A percentile compares a stretch with the other conserved stretches of the same genome.
These are phyloP conservation scores for Wickerhamiella domercqiae DNA, from an alignment of 805 yeast species.

Conservation along the genomic window DNA sequence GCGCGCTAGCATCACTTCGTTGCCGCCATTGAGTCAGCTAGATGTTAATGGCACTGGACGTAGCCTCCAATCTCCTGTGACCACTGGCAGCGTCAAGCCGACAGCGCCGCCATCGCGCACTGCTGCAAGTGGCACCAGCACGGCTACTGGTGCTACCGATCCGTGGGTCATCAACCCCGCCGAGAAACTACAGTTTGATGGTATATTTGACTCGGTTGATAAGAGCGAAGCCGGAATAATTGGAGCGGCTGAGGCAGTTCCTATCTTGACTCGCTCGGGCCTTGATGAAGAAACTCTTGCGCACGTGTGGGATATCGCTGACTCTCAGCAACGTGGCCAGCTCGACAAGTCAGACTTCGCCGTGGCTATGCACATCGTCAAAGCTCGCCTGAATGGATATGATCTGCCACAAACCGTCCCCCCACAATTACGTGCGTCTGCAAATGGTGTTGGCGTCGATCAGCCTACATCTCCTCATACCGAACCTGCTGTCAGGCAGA, in stretches of 20 bases:
- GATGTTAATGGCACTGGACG: background rate
- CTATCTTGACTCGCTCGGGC: slow-evolving; percentile 75
- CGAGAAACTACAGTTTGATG: slow-evolving; percentile 63
- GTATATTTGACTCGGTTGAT: slow-evolving; percentile 67
- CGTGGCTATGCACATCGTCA: slow-evolving; percentile 85
- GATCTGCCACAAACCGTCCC: slow-evolving; percentile 46
- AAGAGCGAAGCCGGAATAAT: slow-evolving; percentile 44
- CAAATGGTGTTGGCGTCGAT: background rate
- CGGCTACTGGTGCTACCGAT: slow-evolving; percentile 13
- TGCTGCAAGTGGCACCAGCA: too few species aligned
- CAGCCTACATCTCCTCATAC: slow-evolving; percentile 12
- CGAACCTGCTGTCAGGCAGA: background rate
- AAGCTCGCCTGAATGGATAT: slow-evolving; percentile 63
- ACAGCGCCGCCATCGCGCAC: too few species aligned
- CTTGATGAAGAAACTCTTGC: slow-evolving; percentile 76
- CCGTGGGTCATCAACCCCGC: slow-evolving; percentile 52
- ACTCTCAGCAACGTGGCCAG: slow-evolving; percentile 69
- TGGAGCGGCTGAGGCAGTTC: slow-evolving; percentile 70
- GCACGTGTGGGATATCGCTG: slow-evolving; percentile 86
- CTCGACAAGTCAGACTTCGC: slow-evolving; percentile 75
- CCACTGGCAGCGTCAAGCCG: background rate
- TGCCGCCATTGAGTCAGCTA: slow-evolving; percentile 1
- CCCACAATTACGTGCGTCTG: slow-evolving; percentile 9
- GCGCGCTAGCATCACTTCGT: background rate
- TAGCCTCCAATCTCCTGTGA: background rate